Evolutionary conservation across 768 basidiomycete genomes (phyloP), one percentile per base, ranked within the genome.

Genomic region (Kwoniella bestiolae): DNA sequence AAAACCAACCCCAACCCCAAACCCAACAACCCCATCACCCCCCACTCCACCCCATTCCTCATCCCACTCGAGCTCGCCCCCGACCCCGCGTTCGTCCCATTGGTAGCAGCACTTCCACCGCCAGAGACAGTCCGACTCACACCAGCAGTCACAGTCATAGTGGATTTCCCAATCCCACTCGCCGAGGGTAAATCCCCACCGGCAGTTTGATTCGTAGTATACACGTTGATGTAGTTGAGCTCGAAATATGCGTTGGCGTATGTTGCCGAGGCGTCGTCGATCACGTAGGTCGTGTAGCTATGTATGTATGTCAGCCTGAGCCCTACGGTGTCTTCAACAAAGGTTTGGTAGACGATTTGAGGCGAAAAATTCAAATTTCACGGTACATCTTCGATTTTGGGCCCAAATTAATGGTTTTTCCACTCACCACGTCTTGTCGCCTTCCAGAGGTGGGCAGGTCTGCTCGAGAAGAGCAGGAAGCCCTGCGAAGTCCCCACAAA

Each of bases 201-300:
- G 21, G 34, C 44, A 29, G 56, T 41, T 23, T 32, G 16, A 25
- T 45, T 60, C 25, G 44, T 66, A 0, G 71, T 74, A 60, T 69
- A 88, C 14, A 88, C 86, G 18, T 87, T 86, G 31, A 90, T 83
- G 29, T 84, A 87, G 14, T 85, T 83, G 58, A 92, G 84, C 75
- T 91, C 90, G 70, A 91, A 92, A 63, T 77, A 73, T 12, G 76
- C 73, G 50, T 74, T 74, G 52, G 68, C 75, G 58, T 74, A 74
- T 16, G 71, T 74, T 7, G 71, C 35, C 1, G 46, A 56, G 4
- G 44, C 66, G 55, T 67, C 66, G 46, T 73, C 66, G 61, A 89
- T 81, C 45, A 91, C 89, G 63, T 86, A 89, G 81, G 89, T 86
- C 11, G 85, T 83, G 80, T 91, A 91, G 79, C 90, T 67, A 25